Evolutionary conservation across 2,329 filamentous ascomycete genomes (phyloP).

Genomic region (Zymoseptoria tritici): DNA sequence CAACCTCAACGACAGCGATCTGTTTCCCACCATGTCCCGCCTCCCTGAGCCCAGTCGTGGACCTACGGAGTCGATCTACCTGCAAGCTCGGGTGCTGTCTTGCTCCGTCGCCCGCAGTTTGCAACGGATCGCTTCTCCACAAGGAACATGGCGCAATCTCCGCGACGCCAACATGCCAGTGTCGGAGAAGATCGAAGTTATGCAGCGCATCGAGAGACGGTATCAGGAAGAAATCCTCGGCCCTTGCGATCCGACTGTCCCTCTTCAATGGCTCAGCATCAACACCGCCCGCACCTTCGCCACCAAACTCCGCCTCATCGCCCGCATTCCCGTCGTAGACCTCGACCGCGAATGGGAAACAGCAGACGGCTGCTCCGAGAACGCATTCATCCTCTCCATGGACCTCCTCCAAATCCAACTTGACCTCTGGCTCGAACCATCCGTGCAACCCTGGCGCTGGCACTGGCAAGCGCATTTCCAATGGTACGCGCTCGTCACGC

Average conservation of each 20-base stretch:
- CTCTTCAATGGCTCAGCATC: conserved; percentile 20
- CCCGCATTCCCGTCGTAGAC: conserved; percentile 17
- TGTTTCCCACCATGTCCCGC: conserved; percentile 39
- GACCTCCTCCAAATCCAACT: conserved; percentile 20
- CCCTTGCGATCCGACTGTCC: conserved; percentile 21
- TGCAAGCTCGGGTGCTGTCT: conserved; percentile 17
- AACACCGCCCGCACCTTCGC: conserved; percentile 20
- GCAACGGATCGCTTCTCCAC: conserved; percentile 16
- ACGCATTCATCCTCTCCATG: conserved; percentile 20
- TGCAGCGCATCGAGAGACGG: conserved; percentile 18
- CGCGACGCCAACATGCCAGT: conserved; percentile 16
- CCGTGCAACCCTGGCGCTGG: conserved; percentile 22
- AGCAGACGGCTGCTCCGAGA: conserved; percentile 17
- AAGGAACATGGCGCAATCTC: conserved; percentile 18
- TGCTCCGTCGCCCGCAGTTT: conserved; percentile 15
- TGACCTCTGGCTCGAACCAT: conserved; percentile 21
- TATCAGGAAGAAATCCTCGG: conserved; percentile 19
- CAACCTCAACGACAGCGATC: conserved; percentile 47
- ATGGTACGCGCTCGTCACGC: conserved; percentile 22
- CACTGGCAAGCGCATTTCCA: conserved; percentile 23
- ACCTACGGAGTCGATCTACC: conserved; percentile 28
- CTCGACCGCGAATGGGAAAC: conserved; percentile 16
- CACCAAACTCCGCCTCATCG: conserved; percentile 20
- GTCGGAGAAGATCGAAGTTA: conserved; percentile 19
- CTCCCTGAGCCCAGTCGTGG: conserved; percentile 17